These are phyloP conservation scores for Barbarea vulgaris DNA, from an alignment of 345 rosid genomes.

Conservation along the genomic window DNA sequence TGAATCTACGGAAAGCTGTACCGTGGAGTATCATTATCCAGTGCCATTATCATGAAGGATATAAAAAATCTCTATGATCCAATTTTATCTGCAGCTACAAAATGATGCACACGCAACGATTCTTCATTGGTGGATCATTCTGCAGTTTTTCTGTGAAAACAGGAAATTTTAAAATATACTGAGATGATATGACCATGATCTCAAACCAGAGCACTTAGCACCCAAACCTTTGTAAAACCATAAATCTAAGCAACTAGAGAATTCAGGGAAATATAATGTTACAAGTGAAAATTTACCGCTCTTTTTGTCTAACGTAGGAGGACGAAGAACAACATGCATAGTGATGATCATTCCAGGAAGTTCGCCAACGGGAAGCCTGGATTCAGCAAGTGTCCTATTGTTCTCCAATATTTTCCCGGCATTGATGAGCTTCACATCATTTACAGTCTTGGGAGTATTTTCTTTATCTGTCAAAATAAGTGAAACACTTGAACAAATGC, in stretches of 20 bases:
- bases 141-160: constrained; percentile 51
- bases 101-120: constrained; percentile 67
- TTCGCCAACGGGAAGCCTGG: constrained; percentile 63
- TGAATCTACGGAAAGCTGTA: constrained; percentile 27
- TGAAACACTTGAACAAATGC: constrained; percentile 14
- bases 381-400: constrained; percentile 69
- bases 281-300: constrained; percentile 44
- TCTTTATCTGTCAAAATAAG: constrained; percentile 53
- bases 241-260: neutral
- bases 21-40: constrained; percentile 30
- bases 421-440: constrained; percentile 74
- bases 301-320: constrained; percentile 60
- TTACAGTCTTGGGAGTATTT: constrained; percentile 58
- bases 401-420: constrained; percentile 80
- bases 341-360: constrained; percentile 70
- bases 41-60: constrained; percentile 25
- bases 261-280: neutral
- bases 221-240: neutral
- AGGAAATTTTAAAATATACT: neutral
- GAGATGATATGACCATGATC: constrained; percentile 19
- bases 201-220: neutral
- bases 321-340: constrained; percentile 84
- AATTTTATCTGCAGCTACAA: constrained; percentile 50
- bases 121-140: constrained; percentile 48
- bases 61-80: constrained; percentile 30